A percentile compares a stretch with the other conserved stretches of the same genome.
phyloP scores from a whole-genome alignment of 805 yeast species.

The Lachancea kluyveri region DNA sequence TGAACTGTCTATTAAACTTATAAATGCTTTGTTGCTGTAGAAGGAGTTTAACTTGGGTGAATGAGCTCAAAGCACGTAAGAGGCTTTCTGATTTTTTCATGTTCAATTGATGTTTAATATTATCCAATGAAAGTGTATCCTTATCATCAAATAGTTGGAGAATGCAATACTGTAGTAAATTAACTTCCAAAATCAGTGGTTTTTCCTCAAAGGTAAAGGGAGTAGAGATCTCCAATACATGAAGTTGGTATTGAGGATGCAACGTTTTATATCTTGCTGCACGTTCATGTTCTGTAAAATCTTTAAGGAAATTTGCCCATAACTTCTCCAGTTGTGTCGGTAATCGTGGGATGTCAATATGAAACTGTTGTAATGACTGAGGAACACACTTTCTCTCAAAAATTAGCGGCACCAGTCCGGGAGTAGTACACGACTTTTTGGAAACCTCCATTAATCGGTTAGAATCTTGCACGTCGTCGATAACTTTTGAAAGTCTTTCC shows the following conservation, averaged over 20 bases:
- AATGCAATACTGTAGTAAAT: slow-evolving; percentile 23
- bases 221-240: slow-evolving; percentile 12
- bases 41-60: neutral
- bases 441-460: neutral
- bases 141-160: slow-evolving; percentile 19
- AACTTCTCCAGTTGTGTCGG: slow-evolving; percentile 1
- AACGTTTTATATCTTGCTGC: neutral
- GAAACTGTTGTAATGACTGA: neutral
- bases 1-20: slow-evolving; percentile 1
- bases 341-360: neutral
- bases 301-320: slow-evolving; percentile 1
- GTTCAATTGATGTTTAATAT: slow-evolving; percentile 4
- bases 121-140: slow-evolving; percentile 9
- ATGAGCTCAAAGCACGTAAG: neutral
- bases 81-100: neutral
- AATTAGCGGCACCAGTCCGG: neutral
- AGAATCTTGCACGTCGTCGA: neutral
- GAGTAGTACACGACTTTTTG: neutral
- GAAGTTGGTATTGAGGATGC: neutral
- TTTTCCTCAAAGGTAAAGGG: slow-evolving; percentile 11
- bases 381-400: neutral
- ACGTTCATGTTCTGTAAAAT: neutral
- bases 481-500: neutral
- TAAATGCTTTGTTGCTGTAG: neutral
- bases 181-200: slow-evolving; percentile 19